Evolutionary conservation across 352 stramenopile species (phyloP).

Genomic region (Phytophthora rubi): DNA sequence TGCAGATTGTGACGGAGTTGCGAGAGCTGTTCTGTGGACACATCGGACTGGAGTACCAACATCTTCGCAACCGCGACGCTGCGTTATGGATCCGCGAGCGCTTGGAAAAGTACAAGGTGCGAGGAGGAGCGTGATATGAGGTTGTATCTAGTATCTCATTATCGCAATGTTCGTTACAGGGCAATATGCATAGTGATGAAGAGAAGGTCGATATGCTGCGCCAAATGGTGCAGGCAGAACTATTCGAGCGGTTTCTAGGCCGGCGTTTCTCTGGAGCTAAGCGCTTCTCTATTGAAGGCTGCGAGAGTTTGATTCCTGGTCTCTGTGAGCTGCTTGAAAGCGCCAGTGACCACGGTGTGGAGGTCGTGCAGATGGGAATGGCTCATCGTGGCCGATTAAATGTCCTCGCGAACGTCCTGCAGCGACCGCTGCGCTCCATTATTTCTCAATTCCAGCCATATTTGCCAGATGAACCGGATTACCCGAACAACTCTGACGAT

Average conservation of each 20-base stretch:
- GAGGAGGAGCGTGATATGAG: background rate
- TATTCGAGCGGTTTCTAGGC: constrained; percentile 98
- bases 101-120: constrained; percentile 70
- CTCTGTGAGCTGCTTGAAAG: constrained; percentile 96
- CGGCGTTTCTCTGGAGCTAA: constrained; percentile 96
- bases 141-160: background rate
- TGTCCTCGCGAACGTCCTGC: constrained; percentile 98
- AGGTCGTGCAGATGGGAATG: constrained; percentile 99
- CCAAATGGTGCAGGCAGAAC: constrained; percentile 94
- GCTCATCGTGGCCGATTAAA: constrained; percentile 98
- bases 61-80: constrained; percentile 94
- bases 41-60: constrained; percentile 98
- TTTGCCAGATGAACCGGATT: constrained; percentile 82
- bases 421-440: constrained; percentile 96
- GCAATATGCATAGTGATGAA: constrained; percentile 62
- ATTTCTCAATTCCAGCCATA: constrained; percentile 90
- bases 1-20: constrained; percentile 93
- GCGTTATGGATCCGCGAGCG: constrained; percentile 81
- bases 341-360: constrained; percentile 94
- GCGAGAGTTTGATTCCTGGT: constrained; percentile 95
- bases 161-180: constrained; percentile 27
- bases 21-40: constrained; percentile 96
- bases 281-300: constrained; percentile 98
- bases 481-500: constrained; percentile 90
- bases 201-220: constrained; percentile 96